Conservation (phyloP, 305 asterid genomes). For the Andrographis paniculata region DNA sequence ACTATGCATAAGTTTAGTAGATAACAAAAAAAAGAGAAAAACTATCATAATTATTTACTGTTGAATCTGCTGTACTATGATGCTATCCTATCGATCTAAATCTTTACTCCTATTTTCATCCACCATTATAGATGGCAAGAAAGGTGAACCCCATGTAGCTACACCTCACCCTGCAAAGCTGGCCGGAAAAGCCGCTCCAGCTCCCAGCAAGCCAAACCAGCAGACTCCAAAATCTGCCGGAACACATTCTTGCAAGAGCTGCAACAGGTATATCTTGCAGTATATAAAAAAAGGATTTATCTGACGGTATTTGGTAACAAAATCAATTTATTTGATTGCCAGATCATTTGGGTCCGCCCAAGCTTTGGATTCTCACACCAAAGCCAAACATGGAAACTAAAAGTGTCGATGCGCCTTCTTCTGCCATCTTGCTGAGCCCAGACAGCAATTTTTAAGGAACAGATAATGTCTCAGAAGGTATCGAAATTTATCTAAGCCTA, state of each 20-base stretch:
- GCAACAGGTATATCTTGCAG: neutral
- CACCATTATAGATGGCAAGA: conserved; percentile 66
- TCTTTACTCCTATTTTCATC: too few species aligned
- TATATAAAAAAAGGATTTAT: too few species aligned
- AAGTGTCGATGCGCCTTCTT: too few species aligned
- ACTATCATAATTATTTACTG: too few species aligned
- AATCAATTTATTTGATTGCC: conserved; percentile 20
- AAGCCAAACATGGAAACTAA: conserved; percentile 55
- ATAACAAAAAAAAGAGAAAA: too few species aligned
- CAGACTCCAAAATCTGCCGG: conserved; percentile 55
- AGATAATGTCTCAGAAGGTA: too few species aligned
- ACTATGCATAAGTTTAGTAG: too few species aligned
- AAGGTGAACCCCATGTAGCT: conserved; percentile 47
- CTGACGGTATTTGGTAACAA: neutral
- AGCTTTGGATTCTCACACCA: conserved; percentile 53
- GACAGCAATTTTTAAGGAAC: too few species aligned
- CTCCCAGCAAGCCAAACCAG: conserved; percentile 38
- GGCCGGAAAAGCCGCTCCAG: conserved; percentile 42
- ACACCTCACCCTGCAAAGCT: conserved; percentile 66
- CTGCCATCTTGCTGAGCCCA: too few species aligned
- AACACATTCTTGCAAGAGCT: conserved; percentile 39
- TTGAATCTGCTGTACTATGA: too few species aligned
- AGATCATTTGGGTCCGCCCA: conserved; percentile 38
- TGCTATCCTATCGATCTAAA: too few species aligned
- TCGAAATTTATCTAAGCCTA: too few species aligned